These are phyloP conservation scores for Sanghuangporus weigelae DNA, from an alignment of 1,284 basidiomycete species.

Conservation along the genomic window DNA sequence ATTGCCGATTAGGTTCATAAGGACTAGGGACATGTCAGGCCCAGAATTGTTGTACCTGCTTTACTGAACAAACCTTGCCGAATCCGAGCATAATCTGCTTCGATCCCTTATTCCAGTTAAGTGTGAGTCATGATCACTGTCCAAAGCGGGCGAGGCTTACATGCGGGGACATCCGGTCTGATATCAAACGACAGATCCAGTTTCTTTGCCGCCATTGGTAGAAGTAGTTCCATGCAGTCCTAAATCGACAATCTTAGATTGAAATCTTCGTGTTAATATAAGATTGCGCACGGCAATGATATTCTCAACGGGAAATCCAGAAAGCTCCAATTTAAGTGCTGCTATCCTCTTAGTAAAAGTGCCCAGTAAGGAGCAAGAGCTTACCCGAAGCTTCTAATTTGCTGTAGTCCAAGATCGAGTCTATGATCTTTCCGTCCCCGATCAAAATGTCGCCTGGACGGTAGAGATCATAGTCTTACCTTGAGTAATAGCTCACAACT, in stretches of 20 bases:
- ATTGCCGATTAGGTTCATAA: constrained; percentile 73
- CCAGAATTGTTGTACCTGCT: neutral
- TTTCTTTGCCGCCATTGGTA: constrained; percentile 68
- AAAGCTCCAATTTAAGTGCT: constrained; percentile 65
- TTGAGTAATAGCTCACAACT: constrained; percentile 66
- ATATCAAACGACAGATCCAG: constrained; percentile 68
- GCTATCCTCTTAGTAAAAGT: constrained; percentile 11
- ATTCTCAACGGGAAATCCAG: constrained; percentile 62
- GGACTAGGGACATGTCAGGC: constrained; percentile 33
- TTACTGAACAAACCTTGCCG: constrained; percentile 46
- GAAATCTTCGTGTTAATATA: neutral
- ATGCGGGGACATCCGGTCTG: constrained; percentile 54
- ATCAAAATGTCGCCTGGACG: neutral
- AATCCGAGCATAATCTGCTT: constrained; percentile 64
- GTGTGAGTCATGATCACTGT: neutral
- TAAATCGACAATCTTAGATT: constrained; percentile 22
- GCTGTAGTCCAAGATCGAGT: constrained; percentile 70
- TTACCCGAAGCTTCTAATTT: constrained; percentile 66
- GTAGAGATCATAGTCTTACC: constrained; percentile 29
- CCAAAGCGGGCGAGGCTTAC: constrained; percentile 30
- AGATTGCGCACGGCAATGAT: constrained; percentile 53
- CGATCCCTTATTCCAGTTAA: constrained; percentile 46
- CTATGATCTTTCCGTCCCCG: constrained; percentile 49
- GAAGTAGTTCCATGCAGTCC: constrained; percentile 69
- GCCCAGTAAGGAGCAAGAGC: neutral